Base-by-base conservation (phyloP, 2,329 filamentous ascomycete species). In the Trichoderma sp. region DNA sequence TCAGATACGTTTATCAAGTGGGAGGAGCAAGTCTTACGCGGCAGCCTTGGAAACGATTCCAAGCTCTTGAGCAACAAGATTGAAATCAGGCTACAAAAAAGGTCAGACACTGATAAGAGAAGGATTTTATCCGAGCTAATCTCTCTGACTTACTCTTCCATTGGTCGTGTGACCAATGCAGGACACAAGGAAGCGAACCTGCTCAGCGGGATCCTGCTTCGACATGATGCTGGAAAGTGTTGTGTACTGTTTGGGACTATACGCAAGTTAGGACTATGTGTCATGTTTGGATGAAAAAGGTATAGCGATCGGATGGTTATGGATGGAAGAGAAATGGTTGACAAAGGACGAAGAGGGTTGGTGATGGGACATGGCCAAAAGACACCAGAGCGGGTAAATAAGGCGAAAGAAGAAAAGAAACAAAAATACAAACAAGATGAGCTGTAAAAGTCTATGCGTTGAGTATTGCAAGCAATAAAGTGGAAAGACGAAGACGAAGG, bases 181-280 rank as follows among this genome's bases (percentile, higher is more conserved):
- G 64, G 82, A 81, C 58, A 92, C 83, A 27, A 92, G 81, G 75
- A 92, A 91, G 70, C 84, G 85, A 78, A 91, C 83, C 72, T 90
- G 88, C 0, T 78, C 78, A 32, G 87, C 82, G 22, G 85, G 80
- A 32, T 86, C 83, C 25, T 79, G 78, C 68, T 80, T 76, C 45
- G 85, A 79, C 86, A 88, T 89, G 12, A 71, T 81, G 74, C 45
- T 64, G 65, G 25, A 25, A 56, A 19, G 35, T 2, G 27, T 17
- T 17, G 52, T 29, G 15, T n/a, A 27, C 25, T 15, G n/a, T 48
- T 35, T 22, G 8, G 22, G 19, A 19, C 61, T 65, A 15, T 25
- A 22, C 35, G 6, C 1, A 22, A 15, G 12, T 65, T 19, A 65
- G 37, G 2, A n/a, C 9, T 4, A 34, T 6, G 19, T 15, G 22